These are phyloP conservation scores for Stenocarpella maydis DNA, from an alignment of 2,329 filamentous ascomycete genomes.

Conservation along the genomic window DNA sequence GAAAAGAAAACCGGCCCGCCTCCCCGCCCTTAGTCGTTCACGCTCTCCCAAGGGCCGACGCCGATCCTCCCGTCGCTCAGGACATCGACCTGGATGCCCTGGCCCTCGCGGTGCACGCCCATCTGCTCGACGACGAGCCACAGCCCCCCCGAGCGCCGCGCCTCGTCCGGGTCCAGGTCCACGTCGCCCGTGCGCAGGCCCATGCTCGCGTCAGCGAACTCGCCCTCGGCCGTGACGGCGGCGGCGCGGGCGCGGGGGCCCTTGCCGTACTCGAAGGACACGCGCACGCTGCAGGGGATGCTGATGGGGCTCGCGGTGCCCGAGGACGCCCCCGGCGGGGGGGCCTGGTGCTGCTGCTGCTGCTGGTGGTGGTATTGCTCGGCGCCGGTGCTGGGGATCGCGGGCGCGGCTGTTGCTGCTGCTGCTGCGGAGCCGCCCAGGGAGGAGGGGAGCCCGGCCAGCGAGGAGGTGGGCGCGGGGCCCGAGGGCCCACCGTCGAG, in stretches of 20 bases:
- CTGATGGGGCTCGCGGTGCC: conserved; percentile 37
- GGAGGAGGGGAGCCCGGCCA: neutral
- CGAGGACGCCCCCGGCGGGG: conserved; percentile 30
- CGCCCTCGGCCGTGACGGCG: conserved; percentile 73
- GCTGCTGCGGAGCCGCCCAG: conserved; percentile 15
- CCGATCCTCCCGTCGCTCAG: conserved; percentile 46
- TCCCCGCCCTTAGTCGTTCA: conserved; percentile 20
- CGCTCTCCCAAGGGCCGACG: conserved; percentile 50
- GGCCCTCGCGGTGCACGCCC: conserved; percentile 53
- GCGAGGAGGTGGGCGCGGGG: neutral
- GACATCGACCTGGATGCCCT: conserved; percentile 53
- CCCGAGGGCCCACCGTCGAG: conserved; percentile 12
- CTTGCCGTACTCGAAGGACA: conserved; percentile 77
- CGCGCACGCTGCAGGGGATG: conserved; percentile 59
- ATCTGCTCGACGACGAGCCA: conserved; percentile 87
- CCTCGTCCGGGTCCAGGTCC: conserved; percentile 73
- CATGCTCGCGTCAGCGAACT: conserved; percentile 73
- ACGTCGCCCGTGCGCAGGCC: conserved; percentile 77
- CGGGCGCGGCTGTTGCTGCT: conserved; percentile 22
- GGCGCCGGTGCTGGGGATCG: conserved; percentile 37
- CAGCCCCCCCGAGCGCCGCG: conserved; percentile 60
- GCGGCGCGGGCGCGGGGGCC: conserved; percentile 73
- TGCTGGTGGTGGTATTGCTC: conserved; percentile 46
- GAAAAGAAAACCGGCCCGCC: too few species aligned
- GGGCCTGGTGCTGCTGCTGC: conserved; percentile 35